phyloP scores from a whole-genome alignment of 2,329 filamentous ascomycete species.

The Aspergillus proliferans region DNA sequence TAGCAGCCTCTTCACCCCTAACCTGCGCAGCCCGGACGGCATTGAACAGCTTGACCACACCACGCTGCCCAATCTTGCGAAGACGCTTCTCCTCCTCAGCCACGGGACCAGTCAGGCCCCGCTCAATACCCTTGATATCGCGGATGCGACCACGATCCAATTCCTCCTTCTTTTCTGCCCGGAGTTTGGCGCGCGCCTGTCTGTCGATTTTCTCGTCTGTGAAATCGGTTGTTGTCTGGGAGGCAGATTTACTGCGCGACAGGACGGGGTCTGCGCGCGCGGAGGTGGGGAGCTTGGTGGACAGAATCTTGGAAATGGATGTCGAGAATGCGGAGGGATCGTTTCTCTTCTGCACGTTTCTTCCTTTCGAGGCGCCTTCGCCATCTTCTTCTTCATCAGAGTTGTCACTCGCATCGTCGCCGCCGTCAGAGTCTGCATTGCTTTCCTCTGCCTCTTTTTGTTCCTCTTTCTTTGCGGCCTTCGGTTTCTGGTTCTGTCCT shows the following conservation, averaged over 20 bases:
- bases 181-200: slow-evolving; percentile 71
- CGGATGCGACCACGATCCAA: slow-evolving; percentile 81
- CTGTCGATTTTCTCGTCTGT: slow-evolving; percentile 73
- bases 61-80: slow-evolving; percentile 81
- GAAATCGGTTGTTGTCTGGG: slow-evolving; percentile 64
- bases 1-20: slow-evolving; percentile 70
- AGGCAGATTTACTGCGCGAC: slow-evolving; percentile 69
- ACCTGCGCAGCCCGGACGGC: slow-evolving; percentile 90
- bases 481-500: slow-evolving; percentile 6
- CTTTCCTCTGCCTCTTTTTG: slow-evolving; percentile 4
- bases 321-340: slow-evolving; percentile 87
- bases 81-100: slow-evolving; percentile 70
- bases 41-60: slow-evolving; percentile 95
- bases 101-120: slow-evolving; percentile 47
- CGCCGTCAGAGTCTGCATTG: slow-evolving; percentile 10
- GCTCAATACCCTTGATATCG: slow-evolving; percentile 68
- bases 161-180: slow-evolving; percentile 71
- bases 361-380: slow-evolving; percentile 35
- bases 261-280: slow-evolving; percentile 88
- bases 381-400: slow-evolving; percentile 31
- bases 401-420: slow-evolving; percentile 18
- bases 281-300: slow-evolving; percentile 74
- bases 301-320: slow-evolving; percentile 87
- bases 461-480: slow-evolving; percentile 14
- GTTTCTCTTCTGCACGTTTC: slow-evolving; percentile 63